Evolutionary conservation across 106 monocot species (phyloP).

Genomic region (Acorus calamus): DNA sequence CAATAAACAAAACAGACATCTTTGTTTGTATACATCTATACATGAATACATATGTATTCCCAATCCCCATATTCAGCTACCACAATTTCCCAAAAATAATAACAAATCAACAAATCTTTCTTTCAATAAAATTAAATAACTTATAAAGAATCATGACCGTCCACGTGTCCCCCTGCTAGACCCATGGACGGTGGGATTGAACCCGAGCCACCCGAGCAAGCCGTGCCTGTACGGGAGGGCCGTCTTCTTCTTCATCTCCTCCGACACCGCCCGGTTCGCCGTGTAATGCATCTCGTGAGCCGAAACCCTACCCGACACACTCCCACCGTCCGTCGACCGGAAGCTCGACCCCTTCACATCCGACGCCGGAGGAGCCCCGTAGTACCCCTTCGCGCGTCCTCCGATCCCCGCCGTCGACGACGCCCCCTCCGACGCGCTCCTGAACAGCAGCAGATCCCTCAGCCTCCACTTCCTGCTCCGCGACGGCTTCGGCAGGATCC

Average conservation of each 20-base stretch:
- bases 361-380: background rate
- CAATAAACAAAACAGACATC: no score
- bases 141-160: background rate
- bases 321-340: constrained; percentile 5
- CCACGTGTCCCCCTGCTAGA: constrained; percentile 11
- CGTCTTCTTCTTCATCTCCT: constrained; percentile 39
- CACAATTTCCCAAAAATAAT: no score
- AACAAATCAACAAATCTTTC: no score
- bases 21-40: no score
- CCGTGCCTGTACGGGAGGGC: constrained; percentile 23
- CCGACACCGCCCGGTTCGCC: constrained; percentile 14
- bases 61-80: no score
- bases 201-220: constrained; percentile 26
- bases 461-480: constrained; percentile 49
- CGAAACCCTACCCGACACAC: constrained; percentile 1
- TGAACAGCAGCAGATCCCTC: constrained; percentile 51
- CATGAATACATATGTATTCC: no score
- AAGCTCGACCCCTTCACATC: constrained; percentile 15
- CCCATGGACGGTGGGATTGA: constrained; percentile 31
- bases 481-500: no score
- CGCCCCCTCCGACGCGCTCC: constrained; percentile 45
- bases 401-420: constrained; percentile 20
- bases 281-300: constrained; percentile 36
- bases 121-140: no score
- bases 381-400: background rate